Percentiles rank a stretch among this genome's conserved stretches.
Conservation (phyloP, 805 yeast species). For the Clavispora vitiphila region DNA sequence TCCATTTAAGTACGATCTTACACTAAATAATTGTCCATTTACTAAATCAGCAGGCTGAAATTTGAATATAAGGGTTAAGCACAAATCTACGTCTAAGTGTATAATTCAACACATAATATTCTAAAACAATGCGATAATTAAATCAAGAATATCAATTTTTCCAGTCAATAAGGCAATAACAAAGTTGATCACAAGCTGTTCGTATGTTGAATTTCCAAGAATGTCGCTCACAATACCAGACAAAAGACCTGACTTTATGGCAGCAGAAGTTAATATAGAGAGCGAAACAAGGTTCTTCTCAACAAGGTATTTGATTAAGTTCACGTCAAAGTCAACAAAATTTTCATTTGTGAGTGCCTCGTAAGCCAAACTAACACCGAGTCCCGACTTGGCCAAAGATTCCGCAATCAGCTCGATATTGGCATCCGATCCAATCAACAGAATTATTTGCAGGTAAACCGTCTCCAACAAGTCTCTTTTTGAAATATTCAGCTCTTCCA, state of each 20-base stretch:
- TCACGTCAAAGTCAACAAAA: constrained; percentile 15
- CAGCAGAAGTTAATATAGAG: constrained; percentile 8
- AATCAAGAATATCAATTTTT: constrained; percentile 7
- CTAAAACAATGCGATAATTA: constrained; percentile 7
- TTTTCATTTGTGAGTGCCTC: constrained; percentile 13
- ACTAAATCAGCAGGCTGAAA: no score
- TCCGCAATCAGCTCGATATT: constrained; percentile 16
- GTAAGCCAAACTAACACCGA: constrained; percentile 16
- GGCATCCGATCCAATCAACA: constrained; percentile 15
- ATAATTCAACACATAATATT: no score
- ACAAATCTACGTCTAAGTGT: no score
- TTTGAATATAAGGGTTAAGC: no score
- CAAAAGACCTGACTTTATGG: constrained; percentile 11
- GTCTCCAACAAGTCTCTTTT: constrained; percentile 8
- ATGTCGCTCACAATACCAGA: constrained; percentile 8
- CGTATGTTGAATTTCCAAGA: constrained; percentile 9
- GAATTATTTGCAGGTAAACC: constrained; percentile 11
- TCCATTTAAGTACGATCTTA: no score
- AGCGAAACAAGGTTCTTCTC: constrained; percentile 11
- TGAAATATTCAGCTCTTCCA: neutral
- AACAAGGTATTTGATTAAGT: constrained; percentile 13
- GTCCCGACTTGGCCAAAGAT: constrained; percentile 21
- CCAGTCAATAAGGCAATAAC: constrained; percentile 11
- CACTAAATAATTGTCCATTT: no score
- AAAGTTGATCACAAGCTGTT: constrained; percentile 9